A percentile compares a stretch with the other conserved stretches of the same genome.
Conservation (phyloP, 805 yeast species). For the Teunomyces cretensis region DNA sequence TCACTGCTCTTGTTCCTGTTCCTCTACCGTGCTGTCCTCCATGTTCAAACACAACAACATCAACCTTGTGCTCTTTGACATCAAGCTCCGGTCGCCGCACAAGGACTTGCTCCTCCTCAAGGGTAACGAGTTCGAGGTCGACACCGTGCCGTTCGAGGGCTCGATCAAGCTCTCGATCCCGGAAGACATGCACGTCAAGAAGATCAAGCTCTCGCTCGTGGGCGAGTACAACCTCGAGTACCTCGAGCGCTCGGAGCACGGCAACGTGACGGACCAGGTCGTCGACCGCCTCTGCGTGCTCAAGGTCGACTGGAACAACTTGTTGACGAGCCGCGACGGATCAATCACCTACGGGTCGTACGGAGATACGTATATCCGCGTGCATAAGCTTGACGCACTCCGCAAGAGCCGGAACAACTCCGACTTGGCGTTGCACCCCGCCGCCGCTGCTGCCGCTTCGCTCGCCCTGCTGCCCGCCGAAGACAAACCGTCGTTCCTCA, state of each 20-base stretch:
- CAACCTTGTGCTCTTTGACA: conserved; percentile 35
- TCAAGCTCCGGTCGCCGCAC: conserved; percentile 38
- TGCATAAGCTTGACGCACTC: conserved; percentile 20
- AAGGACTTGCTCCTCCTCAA: conserved; percentile 42
- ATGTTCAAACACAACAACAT: conserved; percentile 23
- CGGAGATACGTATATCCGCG: conserved; percentile 33
- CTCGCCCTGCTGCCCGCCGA: neutral
- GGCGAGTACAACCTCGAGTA: conserved; percentile 47
- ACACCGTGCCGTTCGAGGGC: conserved; percentile 44
- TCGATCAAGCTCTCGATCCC: conserved; percentile 47
- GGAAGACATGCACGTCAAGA: conserved; percentile 39
- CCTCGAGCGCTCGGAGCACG: conserved; percentile 30
- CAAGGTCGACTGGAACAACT: conserved; percentile 48
- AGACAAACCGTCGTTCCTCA: conserved; percentile 24
- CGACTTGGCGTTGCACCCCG: neutral
- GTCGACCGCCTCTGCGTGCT: conserved; percentile 40
- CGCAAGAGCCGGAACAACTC: conserved; percentile 9
- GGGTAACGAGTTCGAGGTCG: conserved; percentile 47
- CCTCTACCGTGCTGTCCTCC: neutral
- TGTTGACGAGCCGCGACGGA: conserved; percentile 42
- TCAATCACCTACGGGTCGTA: conserved; percentile 39
- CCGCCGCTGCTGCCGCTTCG: neutral
- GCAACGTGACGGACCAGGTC: conserved; percentile 32
- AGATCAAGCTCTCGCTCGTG: conserved; percentile 35
- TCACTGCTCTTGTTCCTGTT: too few relatives aligned